phyloP scores from a whole-genome alignment of 257 asterid species.

The Parsonsia alboflavescens region DNA sequence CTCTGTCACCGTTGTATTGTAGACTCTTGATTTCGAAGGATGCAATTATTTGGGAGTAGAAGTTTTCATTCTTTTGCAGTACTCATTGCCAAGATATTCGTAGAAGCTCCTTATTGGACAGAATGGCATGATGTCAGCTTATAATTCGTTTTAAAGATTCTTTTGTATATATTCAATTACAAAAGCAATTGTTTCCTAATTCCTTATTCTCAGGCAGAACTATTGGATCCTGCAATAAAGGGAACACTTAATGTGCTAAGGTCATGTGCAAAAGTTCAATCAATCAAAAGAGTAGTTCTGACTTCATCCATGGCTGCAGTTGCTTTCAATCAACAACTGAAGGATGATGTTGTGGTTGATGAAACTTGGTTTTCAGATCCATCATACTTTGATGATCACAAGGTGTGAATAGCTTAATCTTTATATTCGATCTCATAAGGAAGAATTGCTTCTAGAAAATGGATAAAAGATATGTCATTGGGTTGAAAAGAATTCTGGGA shows the following conservation, averaged over 20 bases:
- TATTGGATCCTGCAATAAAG: conserved; percentile 50
- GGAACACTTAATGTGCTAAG: conserved; percentile 51
- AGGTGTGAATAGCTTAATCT: conserved; percentile 30
- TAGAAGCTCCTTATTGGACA: not conserved
- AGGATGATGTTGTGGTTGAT: conserved; percentile 32
- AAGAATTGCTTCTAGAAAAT: not conserved
- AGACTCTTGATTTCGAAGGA: not conserved
- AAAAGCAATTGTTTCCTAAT: not conserved
- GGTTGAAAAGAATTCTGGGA: not conserved
- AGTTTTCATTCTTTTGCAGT: not conserved
- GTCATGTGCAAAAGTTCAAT: conserved; percentile 32
- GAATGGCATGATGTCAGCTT: not conserved
- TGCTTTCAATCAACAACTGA: conserved; percentile 14
- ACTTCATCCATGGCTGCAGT: conserved; percentile 48
- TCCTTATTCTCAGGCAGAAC: conserved; percentile 30
- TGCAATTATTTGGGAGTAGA: not conserved
- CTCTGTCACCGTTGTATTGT: not conserved
- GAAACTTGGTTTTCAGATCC: conserved; percentile 71
- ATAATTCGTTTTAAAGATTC: not conserved
- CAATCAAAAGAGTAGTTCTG: conserved; percentile 42
- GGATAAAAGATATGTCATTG: not conserved
- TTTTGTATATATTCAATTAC: not conserved
- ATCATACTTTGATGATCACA: conserved; percentile 35
- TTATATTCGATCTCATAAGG: not conserved
- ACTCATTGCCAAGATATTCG: not conserved